Conservation (phyloP, 352 stramenopile genomes). For the Phytophthora colocasiae region DNA sequence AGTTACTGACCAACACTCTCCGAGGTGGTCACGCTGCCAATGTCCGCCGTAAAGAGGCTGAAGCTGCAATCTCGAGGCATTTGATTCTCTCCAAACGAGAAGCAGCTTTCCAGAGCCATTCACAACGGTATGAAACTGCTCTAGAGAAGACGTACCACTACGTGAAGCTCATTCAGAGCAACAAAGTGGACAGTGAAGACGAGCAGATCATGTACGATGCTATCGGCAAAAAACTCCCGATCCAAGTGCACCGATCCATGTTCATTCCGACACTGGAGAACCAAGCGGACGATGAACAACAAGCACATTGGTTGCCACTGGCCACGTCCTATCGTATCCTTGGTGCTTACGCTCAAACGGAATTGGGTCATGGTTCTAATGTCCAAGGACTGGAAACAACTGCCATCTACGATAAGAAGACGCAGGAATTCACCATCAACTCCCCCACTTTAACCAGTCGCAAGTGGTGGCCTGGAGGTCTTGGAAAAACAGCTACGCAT, state of each 20-base stretch:
- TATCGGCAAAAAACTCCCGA: slow-evolving; percentile 23
- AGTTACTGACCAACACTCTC: slow-evolving; percentile 22
- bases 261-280: slow-evolving; percentile 26
- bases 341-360: slow-evolving; percentile 19
- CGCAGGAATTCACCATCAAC: slow-evolving; percentile 93
- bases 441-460: slow-evolving; percentile 92
- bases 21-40: slow-evolving; percentile 21
- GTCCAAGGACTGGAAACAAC: slow-evolving; percentile 23
- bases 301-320: slow-evolving; percentile 18
- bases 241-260: slow-evolving; percentile 28
- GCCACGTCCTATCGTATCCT: slow-evolving; percentile 20
- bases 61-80: slow-evolving; percentile 19
- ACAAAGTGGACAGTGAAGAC: slow-evolving; percentile 17
- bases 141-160: slow-evolving; percentile 22
- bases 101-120: slow-evolving; percentile 20
- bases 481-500: slow-evolving; percentile 21
- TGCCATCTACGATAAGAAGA: slow-evolving; percentile 61
- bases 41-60: slow-evolving; percentile 16
- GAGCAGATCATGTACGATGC: slow-evolving; percentile 30
- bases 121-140: slow-evolving; percentile 6
- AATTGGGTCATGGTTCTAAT: slow-evolving; percentile 22
- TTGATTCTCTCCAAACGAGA: slow-evolving; percentile 13
- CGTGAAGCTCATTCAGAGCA: slow-evolving; percentile 24
- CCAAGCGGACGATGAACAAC: slow-evolving; percentile 24
- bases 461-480: slow-evolving; percentile 93